Conservation (phyloP, 176 grass and related monocot genomes). For the Rhynchospora breviuscula region DNA sequence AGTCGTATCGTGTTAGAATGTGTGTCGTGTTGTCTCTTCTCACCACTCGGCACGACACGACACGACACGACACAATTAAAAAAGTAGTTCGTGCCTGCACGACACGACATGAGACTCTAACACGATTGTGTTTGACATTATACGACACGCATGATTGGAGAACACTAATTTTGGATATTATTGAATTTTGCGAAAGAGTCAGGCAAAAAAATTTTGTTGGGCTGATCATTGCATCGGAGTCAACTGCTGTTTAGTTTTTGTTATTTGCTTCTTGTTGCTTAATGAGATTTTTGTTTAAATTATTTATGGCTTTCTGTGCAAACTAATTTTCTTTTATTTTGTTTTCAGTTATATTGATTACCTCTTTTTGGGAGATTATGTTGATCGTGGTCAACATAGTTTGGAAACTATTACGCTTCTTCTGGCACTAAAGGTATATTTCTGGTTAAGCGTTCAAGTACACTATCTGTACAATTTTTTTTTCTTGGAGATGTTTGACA, state of each 20-base stretch:
- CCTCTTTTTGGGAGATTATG: slow-evolving; percentile 98
- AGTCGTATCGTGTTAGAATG: too few species aligned
- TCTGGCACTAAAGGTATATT: slow-evolving; percentile 84
- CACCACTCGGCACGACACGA: too few species aligned
- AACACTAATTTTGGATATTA: background rate
- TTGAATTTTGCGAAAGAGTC: background rate
- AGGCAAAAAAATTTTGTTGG: background rate
- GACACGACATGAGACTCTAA: too few species aligned
- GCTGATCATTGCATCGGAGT: background rate
- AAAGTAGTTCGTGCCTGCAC: too few species aligned
- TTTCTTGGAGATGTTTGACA: slow-evolving; percentile 20
- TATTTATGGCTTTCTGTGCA: background rate
- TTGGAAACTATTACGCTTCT: slow-evolving; percentile 98
- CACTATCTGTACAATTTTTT: background rate
- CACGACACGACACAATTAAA: too few species aligned
- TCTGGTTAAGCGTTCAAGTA: background rate
- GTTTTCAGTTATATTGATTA: slow-evolving; percentile 91
- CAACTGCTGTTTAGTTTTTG: background rate
- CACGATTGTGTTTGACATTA: too few species aligned
- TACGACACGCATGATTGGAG: background rate
- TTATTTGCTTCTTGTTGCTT: background rate
- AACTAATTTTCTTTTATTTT: background rate
- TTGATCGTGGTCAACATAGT: slow-evolving; percentile 99
- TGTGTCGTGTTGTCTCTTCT: too few species aligned
- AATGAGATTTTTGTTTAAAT: background rate